Percentiles rank a stretch among this genome's conserved stretches.
Conservation (phyloP, 2,329 filamentous ascomycete genomes). For the Zasmidium cellare region DNA sequence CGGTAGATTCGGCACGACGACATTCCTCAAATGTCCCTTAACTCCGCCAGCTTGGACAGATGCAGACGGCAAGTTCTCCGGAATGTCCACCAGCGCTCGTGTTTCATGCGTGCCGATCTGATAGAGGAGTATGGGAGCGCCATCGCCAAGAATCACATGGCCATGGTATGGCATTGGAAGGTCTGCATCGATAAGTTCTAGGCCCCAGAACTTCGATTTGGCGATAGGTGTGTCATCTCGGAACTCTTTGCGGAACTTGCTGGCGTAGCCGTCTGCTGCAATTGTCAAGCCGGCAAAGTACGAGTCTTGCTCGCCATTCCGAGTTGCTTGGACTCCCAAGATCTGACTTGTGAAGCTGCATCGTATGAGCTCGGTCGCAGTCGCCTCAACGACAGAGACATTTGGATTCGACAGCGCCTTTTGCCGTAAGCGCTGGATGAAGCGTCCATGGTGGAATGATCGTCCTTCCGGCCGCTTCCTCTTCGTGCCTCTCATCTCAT, state of each 20-base stretch:
- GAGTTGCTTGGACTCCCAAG: slow-evolving; percentile 77
- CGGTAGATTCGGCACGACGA: slow-evolving; percentile 77
- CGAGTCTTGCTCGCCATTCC: slow-evolving; percentile 63
- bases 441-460: slow-evolving; percentile 91
- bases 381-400: slow-evolving; percentile 88
- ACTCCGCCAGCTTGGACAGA: slow-evolving; percentile 75
- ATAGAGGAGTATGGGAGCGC: slow-evolving; percentile 82
- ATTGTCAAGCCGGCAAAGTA: slow-evolving; percentile 91
- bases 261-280: slow-evolving; percentile 87
- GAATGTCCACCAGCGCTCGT: slow-evolving; percentile 83
- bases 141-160: slow-evolving; percentile 81
- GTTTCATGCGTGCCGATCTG: slow-evolving; percentile 97
- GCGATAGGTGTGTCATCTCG: slow-evolving; percentile 67
- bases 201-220: slow-evolving; percentile 86
- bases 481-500: slow-evolving; percentile 34
- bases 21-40: slow-evolving; percentile 76
- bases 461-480: slow-evolving; percentile 66
- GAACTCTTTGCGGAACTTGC: slow-evolving; percentile 83
- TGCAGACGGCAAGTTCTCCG: slow-evolving; percentile 72
- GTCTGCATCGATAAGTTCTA: slow-evolving; percentile 86
- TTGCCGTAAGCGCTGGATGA: slow-evolving; percentile 77
- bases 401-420: slow-evolving; percentile 75
- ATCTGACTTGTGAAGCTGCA: slow-evolving; percentile 69
- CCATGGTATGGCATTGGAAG: slow-evolving; percentile 76
- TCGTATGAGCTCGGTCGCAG: slow-evolving; percentile 73